A percentile compares a stretch with the other conserved stretches of the same genome.
These are phyloP conservation scores for Elaeis guineensis DNA, from an alignment of 176 grass and related monocot genomes.

Conservation along the genomic window DNA sequence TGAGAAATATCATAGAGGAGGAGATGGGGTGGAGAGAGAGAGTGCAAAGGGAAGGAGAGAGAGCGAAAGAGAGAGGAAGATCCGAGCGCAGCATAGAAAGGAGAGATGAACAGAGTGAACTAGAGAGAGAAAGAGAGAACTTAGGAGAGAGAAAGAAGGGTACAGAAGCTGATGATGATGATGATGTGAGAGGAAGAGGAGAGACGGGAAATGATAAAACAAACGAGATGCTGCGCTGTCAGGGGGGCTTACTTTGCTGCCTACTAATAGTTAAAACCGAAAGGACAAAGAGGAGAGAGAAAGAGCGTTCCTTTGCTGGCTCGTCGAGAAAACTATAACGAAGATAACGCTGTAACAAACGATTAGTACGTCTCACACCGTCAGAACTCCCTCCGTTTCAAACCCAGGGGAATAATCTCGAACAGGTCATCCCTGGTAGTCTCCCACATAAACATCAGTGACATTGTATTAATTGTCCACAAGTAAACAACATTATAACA, in stretches of 20 bases:
- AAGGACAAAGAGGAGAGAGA: conserved; percentile 30
- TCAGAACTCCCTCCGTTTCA: no score
- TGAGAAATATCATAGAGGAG: no score
- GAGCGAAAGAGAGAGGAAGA: conserved; percentile 20
- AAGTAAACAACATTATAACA: no score
- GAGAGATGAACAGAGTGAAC: conserved; percentile 26
- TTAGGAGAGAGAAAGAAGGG: conserved; percentile 14
- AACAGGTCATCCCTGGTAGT: no score
- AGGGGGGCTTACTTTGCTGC: conserved; percentile 51
- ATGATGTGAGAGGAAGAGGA: conserved; percentile 42
- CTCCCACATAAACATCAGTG: no score
- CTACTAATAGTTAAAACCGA: conserved; percentile 59
- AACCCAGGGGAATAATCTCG: no score
- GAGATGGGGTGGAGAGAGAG: no score
- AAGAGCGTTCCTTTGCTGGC: background rate
- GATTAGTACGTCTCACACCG: no score
- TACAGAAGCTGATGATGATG: conserved; percentile 54
- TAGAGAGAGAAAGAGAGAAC: conserved; percentile 25
- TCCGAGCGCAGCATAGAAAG: conserved; percentile 16
- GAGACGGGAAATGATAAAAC: conserved; percentile 51
- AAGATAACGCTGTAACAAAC: no score
- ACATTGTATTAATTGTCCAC: no score
- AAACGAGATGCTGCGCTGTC: conserved; percentile 98
- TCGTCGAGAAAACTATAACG: background rate
- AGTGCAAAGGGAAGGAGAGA: conserved; percentile 4